Base-by-base conservation (phyloP, 306 rosid genomes). In the Crotalaria pallida region DNA sequence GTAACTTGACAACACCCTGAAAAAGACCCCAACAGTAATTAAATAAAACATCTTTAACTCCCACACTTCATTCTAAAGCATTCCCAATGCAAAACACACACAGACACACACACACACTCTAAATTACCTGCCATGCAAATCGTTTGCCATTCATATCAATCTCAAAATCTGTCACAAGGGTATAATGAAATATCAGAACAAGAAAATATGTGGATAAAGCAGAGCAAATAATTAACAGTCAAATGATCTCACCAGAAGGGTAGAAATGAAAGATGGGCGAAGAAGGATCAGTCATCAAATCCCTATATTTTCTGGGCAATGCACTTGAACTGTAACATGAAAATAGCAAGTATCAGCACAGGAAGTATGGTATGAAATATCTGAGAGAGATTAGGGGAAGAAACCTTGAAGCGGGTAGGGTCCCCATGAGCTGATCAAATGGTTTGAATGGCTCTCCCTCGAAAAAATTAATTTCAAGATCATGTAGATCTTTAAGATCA, bases 91-190 rank as follows among this genome's bases (percentile, higher is more conserved):
- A 24, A 67, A 7, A 57, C 40, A 40, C 6, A 31, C 36, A 21
- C 15, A 60, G n/a, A n/a, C n/a, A n/a, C n/a, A n/a, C n/a, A 57
- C 40, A 40, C 6, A 31, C 36, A 21, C 15, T 55, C 49, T 13
- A 9, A 19, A 13, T 18, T 81, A 90, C 96, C 94, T 90, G 96
- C 96, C 96, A 90, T 11, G 87, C 81, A 82, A 87, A 90, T 69
- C 94, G 89, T 86, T 90, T 87, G 11, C 96, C 96, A 84, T 90
- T 87, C 96, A 90, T 87, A 80, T 90, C 96, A 72, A 90, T 79
- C 65, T 90, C 96, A 79, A 90, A 82, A 68, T 90, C 96, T 90
- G 85, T 71, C 41, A 58, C 61, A 33, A 74, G 64, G 24, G 55
- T 40, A 49, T 13, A 38, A 45, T 21, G 12, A 40, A 26, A 66